phyloP scores from a whole-genome alignment of 148 eudicot species.

The Rhododendron henanense region DNA sequence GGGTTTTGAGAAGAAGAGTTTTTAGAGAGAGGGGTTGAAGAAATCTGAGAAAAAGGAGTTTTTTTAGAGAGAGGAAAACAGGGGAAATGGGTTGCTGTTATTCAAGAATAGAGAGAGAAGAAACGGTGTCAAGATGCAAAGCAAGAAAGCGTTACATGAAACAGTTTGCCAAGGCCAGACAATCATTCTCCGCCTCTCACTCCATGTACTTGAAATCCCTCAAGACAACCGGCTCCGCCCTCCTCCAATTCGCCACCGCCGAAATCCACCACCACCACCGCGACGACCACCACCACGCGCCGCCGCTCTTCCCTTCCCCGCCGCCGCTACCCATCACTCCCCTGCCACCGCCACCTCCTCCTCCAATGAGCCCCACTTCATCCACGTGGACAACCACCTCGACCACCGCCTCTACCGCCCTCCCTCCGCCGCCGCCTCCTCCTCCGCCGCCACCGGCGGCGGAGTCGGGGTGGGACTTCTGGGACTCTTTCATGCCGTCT shows the following conservation, averaged over 20 bases:
- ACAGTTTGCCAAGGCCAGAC: slow-evolving; percentile 63
- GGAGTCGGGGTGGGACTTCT: slow-evolving; percentile 79
- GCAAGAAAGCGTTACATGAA: slow-evolving; percentile 82
- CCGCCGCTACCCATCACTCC: slow-evolving; percentile 32
- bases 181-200: slow-evolving; percentile 59
- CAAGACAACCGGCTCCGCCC: slow-evolving; percentile 56
- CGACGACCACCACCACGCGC: slow-evolving; percentile 12
- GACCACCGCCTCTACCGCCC: slow-evolving; percentile 23
- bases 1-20: background rate
- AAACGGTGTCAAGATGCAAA: slow-evolving; percentile 75
- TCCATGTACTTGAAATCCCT: slow-evolving; percentile 62
- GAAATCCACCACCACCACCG: slow-evolving; percentile 48
- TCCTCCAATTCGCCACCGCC: slow-evolving; percentile 67
- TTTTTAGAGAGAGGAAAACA: background rate
- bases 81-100: slow-evolving; percentile 72
- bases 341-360: slow-evolving; percentile 48
- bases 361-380: slow-evolving; percentile 41
- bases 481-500: slow-evolving; percentile 78
- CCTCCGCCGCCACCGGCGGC: slow-evolving; percentile 33
- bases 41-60: background rate
- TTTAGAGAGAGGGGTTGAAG: background rate
- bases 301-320: slow-evolving; percentile 31
- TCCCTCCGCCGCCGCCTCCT: slow-evolving; percentile 45
- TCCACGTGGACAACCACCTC: slow-evolving; percentile 30
- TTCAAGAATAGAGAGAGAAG: slow-evolving; percentile 72